Evolutionary conservation across 352 stramenopile species (phyloP), one percentile per base, ranked within the genome.

Genomic region (Elongisporangium prolatum): DNA sequence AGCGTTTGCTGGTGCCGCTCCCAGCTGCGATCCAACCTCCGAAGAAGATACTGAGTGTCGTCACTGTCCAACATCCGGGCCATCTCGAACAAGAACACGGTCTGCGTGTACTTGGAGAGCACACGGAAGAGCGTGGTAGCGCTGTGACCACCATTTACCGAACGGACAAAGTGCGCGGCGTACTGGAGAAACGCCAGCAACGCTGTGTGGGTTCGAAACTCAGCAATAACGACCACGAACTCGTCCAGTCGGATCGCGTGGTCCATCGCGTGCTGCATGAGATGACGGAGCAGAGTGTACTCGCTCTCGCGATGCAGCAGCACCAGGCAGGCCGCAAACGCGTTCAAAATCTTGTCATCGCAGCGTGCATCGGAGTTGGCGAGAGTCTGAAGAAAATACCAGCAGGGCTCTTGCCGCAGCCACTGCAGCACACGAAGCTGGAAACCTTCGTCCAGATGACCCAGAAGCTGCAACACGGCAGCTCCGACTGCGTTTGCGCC

Each of bases 81-180:
- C 67, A 90, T 84, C n/a, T 80, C 72, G 20, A 86, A 87, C 20
- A 90, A 65, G 44, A 88, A 86, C 4, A 20, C 60, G 8, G 77
- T 77, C 20, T 76, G 69, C 25, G 73, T 64, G 50, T 71, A 87
- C 59, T 73, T 71, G 3, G 72, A 71, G 6, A 90, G 64, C 13
- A 88, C 74, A 17, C 70, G 72, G 22, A 88, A 88, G 10, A 88
- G 68, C 14, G 83, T 5, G 18, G 28, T 9, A 17, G 47, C 14
- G 28, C 22, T 10, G 54, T 21, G 18, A 13, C 55, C 21, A 52
- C 44, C 13, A 24, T 20, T 21, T 14, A 20, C 11, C 16, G 21
- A 44, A 7, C 34, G 34, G 4, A 59, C 48, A n/a, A 88, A 61
- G 25, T 64, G 71, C 6, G 51, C 56, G 40, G 75, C 75, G 25